These are phyloP conservation scores for Clathrospora elynae DNA, from an alignment of 2,329 filamentous ascomycete species.

Conservation along the genomic window DNA sequence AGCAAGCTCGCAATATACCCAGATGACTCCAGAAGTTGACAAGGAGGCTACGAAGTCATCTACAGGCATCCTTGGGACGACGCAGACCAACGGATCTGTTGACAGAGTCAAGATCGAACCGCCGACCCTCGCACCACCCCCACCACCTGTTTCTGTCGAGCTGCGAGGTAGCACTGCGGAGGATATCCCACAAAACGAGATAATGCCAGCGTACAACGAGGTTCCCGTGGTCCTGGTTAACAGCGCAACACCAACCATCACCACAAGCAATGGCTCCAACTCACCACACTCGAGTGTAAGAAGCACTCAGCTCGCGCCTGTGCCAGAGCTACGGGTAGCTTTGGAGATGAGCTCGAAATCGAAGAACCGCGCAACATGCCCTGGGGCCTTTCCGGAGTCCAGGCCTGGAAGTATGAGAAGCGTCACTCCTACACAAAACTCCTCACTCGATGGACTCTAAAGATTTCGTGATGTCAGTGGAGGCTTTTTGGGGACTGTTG, in stretches of 20 bases:
- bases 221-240: background rate
- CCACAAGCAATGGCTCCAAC: background rate
- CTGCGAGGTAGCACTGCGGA: background rate
- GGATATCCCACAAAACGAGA: background rate
- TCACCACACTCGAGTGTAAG: background rate
- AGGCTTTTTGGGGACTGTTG: background rate
- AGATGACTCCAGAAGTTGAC: fast-evolving
- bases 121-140: background rate
- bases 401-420: background rate
- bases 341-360: background rate
- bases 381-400: background rate
- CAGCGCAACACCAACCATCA: background rate
- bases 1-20: too few relatives aligned
- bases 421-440: background rate
- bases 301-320: background rate
- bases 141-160: too few relatives aligned
- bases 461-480: background rate
- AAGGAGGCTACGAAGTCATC: too few relatives aligned
- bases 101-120: slow-evolving; percentile 1
- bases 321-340: background rate
- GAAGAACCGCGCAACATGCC: background rate
- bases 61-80: background rate
- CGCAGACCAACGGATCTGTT: background rate
- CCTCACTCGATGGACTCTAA: background rate
- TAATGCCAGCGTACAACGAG: background rate